Conservation (phyloP, 2,329 filamentous ascomycete genomes). For the Fusarium sp. region DNA sequence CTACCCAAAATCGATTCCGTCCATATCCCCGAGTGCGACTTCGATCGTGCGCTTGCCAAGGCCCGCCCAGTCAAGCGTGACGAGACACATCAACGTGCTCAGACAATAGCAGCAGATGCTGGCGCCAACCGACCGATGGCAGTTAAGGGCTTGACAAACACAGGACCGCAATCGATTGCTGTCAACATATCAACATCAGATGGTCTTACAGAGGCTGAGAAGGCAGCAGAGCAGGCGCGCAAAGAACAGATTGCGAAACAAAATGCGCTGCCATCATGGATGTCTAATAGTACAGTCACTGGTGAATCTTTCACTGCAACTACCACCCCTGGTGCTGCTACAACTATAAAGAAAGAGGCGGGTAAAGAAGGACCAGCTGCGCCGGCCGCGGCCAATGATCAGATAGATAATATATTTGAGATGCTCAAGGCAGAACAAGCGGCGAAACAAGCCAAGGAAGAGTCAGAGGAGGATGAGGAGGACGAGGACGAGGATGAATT, state of each 20-base stretch:
- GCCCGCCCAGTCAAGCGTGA: conserved; percentile 75
- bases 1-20: conserved; percentile 82
- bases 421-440: conserved; percentile 72
- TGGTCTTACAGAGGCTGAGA: conserved; percentile 74
- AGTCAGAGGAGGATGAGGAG: conserved; percentile 56
- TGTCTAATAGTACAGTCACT: conserved; percentile 76
- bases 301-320: conserved; percentile 67
- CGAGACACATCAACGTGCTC: conserved; percentile 72
- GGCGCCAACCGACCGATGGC: conserved; percentile 70
- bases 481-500: conserved; percentile 58
- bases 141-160: conserved; percentile 75
- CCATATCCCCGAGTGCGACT: conserved; percentile 78
- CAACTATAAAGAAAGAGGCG: conserved; percentile 55
- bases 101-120: conserved; percentile 68
- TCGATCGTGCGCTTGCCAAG: conserved; percentile 74
- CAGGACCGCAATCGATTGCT: conserved; percentile 75
- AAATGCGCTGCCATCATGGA: conserved; percentile 78
- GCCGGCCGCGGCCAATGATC: conserved; percentile 63
- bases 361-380: conserved; percentile 58
- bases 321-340: conserved; percentile 29
- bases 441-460: conserved; percentile 53
- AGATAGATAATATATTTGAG: conserved; percentile 76
- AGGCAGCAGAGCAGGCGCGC: conserved; percentile 71
- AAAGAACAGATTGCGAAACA: conserved; percentile 75
- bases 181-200: conserved; percentile 76